Evolutionary conservation across 257 asterid species (phyloP).

Genomic region (Primulina tabacum): DNA sequence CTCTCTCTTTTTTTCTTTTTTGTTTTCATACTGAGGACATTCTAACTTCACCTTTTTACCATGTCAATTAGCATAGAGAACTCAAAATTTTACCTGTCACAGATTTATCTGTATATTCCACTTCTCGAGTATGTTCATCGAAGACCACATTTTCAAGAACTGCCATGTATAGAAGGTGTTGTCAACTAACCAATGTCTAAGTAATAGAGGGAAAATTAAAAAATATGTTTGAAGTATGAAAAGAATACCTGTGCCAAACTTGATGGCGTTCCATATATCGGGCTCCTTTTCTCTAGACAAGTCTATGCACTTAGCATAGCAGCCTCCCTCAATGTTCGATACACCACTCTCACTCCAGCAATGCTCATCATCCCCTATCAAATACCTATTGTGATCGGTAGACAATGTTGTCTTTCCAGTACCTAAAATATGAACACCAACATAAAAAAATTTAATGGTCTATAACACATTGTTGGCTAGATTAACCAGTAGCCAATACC

Average conservation of each 20-base stretch:
- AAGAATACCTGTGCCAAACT: slow-evolving; percentile 73
- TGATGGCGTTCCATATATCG: slow-evolving; percentile 93
- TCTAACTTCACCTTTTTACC: neutral
- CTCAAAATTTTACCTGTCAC: slow-evolving; percentile 60
- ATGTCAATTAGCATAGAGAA: neutral
- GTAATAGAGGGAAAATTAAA: neutral
- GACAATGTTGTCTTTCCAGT: slow-evolving; percentile 94
- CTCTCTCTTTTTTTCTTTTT: no score
- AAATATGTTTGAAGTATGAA: neutral
- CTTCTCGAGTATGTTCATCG: slow-evolving; percentile 87
- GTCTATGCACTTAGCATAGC: slow-evolving; percentile 94
- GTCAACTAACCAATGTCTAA: neutral
- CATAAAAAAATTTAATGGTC: neutral
- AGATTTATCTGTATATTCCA: slow-evolving; percentile 81
- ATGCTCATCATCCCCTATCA: slow-evolving; percentile 97
- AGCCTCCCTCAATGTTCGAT: slow-evolving; percentile 93
- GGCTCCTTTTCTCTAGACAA: slow-evolving; percentile 88
- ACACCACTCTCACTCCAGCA: slow-evolving; percentile 95
- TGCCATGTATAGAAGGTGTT: slow-evolving; percentile 25
- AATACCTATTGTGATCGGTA: slow-evolving; percentile 77
- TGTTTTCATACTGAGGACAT: neutral
- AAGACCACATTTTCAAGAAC: slow-evolving; percentile 89
- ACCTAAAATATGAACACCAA: slow-evolving; percentile 37
- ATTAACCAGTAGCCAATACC: neutral
- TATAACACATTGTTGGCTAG: neutral